Base-by-base conservation (phyloP, 2,329 filamentous ascomycete species). In the Verticillium longisporum region DNA sequence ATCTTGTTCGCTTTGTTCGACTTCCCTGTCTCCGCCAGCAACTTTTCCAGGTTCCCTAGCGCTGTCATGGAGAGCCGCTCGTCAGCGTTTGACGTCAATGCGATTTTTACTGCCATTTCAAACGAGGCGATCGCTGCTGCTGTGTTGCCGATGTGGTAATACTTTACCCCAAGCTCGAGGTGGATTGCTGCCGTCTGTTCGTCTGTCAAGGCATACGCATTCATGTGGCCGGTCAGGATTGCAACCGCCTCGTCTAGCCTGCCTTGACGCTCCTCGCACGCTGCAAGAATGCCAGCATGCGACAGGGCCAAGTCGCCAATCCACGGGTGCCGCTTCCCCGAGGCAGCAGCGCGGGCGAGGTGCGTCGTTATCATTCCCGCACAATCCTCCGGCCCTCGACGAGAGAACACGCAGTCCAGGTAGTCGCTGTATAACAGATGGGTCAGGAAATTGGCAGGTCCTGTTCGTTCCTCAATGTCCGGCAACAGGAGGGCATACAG, bases 381-480 rank as follows among this genome's bases (percentile, higher is more conserved):
- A 18, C 71, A 68, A 18, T 73, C 70, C 32, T 65, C 62, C 4
- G 69, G 60, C 32, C 67, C 65, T 18, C 65, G 63, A 32, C 68
- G 63, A n/a, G 65, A 67, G 36, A 71, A 68, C 1, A 74, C 62
- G 18, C 70, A 73, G 63, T 74, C 72, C 57, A 73, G 68, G 58
- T 74, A 71, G 50, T 74, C 72, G 57, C 70, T 70, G 62, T 73
- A 73, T 21, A 74, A 61, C 18, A 73, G 68, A 31, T 70, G 67
- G 32, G 70, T 74, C 18, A 74, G 61, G 50, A 67, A 68, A 59
- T 74, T 74, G 14, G 72, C 72, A 1, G 71, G 63, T 6, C 72
- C 72, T 31, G 71, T 68, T 2, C 67, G 66, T 10, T 71, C 64
- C 38, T 74, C 72, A 26, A 74, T 64, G 13, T 72, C 60, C 1